phyloP scores from a whole-genome alignment of 116 monocot species.

The Posidonia oceanica region DNA sequence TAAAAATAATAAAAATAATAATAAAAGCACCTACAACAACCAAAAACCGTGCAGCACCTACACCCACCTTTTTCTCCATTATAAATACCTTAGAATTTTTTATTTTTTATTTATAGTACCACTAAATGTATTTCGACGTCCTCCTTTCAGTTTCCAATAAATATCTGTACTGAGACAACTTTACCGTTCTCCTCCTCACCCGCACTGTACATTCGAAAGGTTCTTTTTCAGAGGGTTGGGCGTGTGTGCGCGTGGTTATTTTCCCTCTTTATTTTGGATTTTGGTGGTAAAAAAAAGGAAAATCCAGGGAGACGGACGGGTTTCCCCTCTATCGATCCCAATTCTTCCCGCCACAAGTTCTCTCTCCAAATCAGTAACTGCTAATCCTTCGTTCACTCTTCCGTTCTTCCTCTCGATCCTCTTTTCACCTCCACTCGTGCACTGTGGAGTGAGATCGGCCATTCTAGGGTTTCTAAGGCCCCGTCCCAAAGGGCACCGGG shows the following conservation, averaged over 20 bases:
- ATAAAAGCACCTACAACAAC: too few relatives aligned
- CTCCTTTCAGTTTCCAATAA: not conserved
- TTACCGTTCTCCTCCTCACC: too few relatives aligned
- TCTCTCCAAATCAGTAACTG: not conserved
- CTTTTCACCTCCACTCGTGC: constrained; percentile 2
- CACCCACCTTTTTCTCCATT: too few relatives aligned
- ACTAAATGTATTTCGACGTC: not conserved
- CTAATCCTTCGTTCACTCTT: not conserved
- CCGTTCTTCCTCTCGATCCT: not conserved
- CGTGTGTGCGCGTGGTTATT: not conserved
- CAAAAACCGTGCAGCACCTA: too few relatives aligned
- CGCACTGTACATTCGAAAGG: too few relatives aligned
- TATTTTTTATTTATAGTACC: not conserved
- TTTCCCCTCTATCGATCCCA: not conserved
- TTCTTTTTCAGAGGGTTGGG: not conserved
- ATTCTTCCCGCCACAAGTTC: not conserved
- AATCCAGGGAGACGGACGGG: too few relatives aligned
- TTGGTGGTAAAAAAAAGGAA: not conserved
- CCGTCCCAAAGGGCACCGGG: not conserved
- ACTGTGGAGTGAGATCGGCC: constrained; percentile 7
- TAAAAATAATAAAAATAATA: too few relatives aligned
- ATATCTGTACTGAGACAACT: too few relatives aligned
- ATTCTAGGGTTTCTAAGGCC: constrained; percentile 17
- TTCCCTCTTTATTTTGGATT: constrained; percentile 7
- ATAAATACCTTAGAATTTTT: too few relatives aligned